Conservation (phyloP, 2,329 filamentous ascomycete genomes). For the Epichloe baconii region DNA sequence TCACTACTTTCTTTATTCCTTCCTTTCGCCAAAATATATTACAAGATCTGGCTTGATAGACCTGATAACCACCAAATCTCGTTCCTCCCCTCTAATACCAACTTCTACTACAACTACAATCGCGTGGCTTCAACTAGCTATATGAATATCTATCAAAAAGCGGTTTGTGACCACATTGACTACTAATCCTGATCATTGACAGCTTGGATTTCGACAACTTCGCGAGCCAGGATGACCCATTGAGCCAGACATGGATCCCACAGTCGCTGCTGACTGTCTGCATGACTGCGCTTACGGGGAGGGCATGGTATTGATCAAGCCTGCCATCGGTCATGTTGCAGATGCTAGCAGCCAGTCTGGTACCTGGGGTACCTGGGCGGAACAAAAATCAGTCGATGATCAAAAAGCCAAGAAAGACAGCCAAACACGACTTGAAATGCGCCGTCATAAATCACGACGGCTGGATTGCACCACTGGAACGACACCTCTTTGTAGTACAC, state of each 20-base stretch:
- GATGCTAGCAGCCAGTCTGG: slow-evolving; percentile 53
- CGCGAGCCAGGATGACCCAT: slow-evolving; percentile 25
- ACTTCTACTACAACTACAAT: background rate
- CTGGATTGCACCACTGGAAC: slow-evolving; percentile 27
- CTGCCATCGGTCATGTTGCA: slow-evolving; percentile 41
- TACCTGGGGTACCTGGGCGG: slow-evolving; percentile 61
- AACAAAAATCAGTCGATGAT: slow-evolving; percentile 47
- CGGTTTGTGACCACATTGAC: slow-evolving; percentile 20
- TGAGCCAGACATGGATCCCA: slow-evolving; percentile 38
- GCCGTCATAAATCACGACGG: slow-evolving; percentile 57
- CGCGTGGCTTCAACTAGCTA: background rate
- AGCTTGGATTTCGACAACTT: slow-evolving; percentile 9
- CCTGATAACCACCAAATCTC: background rate
- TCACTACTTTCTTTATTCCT: background rate
- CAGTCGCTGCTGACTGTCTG: slow-evolving; percentile 36
- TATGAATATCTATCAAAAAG: background rate
- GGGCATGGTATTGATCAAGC: slow-evolving; percentile 62
- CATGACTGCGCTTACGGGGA: slow-evolving; percentile 57
- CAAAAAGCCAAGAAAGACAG: slow-evolving; percentile 19
- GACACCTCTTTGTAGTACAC: slow-evolving; percentile 11
- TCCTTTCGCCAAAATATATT: background rate
- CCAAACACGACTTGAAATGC: slow-evolving; percentile 18
- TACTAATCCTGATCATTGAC: slow-evolving; percentile 15
- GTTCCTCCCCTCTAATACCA: background rate
- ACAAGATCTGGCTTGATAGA: background rate